Evolutionary conservation across 1,284 basidiomycete species (phyloP).

Genomic region (Sporisorium scitamineum): DNA sequence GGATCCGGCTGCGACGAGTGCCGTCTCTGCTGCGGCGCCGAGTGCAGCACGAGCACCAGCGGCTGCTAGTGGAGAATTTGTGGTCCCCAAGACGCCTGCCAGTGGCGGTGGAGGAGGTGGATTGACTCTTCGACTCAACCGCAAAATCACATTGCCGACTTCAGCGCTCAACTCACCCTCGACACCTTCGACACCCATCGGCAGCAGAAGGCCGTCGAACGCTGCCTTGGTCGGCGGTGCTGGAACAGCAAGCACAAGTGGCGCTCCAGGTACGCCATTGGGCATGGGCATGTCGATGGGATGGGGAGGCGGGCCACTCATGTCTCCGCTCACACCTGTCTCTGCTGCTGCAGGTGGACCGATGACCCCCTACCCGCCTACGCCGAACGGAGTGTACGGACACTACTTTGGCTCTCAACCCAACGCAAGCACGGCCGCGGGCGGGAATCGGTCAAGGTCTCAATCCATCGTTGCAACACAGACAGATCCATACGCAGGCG

Average conservation of each 20-base stretch:
- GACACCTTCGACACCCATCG: conserved; percentile 27
- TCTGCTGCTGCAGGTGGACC: conserved; percentile 10
- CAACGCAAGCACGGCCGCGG: conserved; percentile 3
- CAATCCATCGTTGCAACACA: conserved; percentile 23
- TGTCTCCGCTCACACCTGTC: conserved; percentile 40
- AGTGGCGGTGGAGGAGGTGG: conserved; percentile 19
- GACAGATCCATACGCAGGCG: conserved; percentile 11
- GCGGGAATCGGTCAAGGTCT: conserved; percentile 26
- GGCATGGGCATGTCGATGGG: conserved; percentile 36
- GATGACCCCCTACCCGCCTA: conserved; percentile 36
- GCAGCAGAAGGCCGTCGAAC: conserved; percentile 17
- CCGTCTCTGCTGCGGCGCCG: no score
- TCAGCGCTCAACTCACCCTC: conserved; percentile 26
- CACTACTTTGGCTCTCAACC: conserved; percentile 40
- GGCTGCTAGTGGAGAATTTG: conserved; percentile 19
- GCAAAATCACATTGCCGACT: conserved; percentile 27
- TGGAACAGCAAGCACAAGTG: neutral
- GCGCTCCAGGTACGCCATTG: conserved; percentile 15
- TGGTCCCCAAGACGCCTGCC: conserved; percentile 31
- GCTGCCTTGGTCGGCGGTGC: conserved; percentile 1
- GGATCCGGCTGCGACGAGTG: conserved; percentile 4
- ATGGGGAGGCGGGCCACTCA: conserved; percentile 40
- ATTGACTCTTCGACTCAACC: conserved; percentile 42
- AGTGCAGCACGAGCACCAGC: neutral
- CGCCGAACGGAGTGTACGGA: conserved; percentile 30